These are phyloP conservation scores for Aegilops speltoides DNA, from an alignment of 176 grass and related monocot species.

Conservation along the genomic window DNA sequence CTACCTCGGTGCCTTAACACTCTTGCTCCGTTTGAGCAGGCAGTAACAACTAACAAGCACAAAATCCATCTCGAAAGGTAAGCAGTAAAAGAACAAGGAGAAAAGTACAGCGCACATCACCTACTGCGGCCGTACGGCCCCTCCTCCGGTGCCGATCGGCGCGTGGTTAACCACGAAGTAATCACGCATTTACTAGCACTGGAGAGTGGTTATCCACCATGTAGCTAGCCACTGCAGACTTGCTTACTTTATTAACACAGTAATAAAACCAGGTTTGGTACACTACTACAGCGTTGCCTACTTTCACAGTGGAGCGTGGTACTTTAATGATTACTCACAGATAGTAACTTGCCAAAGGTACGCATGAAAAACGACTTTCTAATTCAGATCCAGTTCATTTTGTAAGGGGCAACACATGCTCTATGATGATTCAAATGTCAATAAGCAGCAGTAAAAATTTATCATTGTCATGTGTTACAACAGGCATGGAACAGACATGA, in stretches of 20 bases:
- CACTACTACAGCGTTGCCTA: too few species aligned
- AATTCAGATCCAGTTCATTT: neutral
- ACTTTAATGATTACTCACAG: too few species aligned
- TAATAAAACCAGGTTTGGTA: too few species aligned
- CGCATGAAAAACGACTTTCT: too few species aligned
- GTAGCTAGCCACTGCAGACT: neutral
- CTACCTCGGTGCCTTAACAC: neutral
- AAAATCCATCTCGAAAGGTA: neutral
- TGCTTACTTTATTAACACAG: neutral
- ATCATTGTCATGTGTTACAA: neutral
- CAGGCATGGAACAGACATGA: neutral
- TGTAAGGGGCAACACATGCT: neutral
- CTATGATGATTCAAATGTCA: neutral
- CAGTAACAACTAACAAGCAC: constrained; percentile 15
- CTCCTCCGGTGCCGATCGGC: neutral
- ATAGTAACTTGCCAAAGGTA: too few species aligned
- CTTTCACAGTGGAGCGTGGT: too few species aligned
- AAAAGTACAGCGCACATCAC: neutral
- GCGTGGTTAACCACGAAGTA: neutral
- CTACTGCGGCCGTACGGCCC: neutral
- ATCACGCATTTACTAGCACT: neutral
- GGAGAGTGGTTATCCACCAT: neutral
- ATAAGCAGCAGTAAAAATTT: too few species aligned
- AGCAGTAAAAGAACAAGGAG: neutral
- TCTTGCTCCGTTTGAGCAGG: neutral